Conservation (phyloP, 2,329 filamentous ascomycete species). For the Atkinsonella hypoxylon region DNA sequence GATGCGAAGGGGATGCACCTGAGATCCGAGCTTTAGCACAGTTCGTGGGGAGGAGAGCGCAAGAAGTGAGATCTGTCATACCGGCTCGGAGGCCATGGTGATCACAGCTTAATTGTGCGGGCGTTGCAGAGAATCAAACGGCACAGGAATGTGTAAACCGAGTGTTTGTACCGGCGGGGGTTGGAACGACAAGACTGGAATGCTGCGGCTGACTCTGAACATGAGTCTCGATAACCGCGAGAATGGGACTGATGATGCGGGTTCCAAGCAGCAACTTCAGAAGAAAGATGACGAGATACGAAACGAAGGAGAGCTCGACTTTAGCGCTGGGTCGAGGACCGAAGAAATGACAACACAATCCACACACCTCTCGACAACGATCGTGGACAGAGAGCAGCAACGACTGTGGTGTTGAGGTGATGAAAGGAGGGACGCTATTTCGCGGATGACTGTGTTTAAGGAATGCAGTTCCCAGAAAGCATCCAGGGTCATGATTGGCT, state of each 20-base stretch:
- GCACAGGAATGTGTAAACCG: slow-evolving; percentile 16
- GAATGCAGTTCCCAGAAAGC: slow-evolving; percentile 6
- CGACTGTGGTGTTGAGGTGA: not conserved
- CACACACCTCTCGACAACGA: not conserved
- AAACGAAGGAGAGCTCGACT: not conserved
- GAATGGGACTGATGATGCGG: not conserved
- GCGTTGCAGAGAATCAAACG: slow-evolving; percentile 11
- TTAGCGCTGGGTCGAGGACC: not conserved
- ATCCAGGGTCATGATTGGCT: slow-evolving; percentile 6
- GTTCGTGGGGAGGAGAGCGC: slow-evolving; percentile 1
- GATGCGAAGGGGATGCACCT: slow-evolving; percentile 72
- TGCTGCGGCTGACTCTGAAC: slow-evolving; percentile 11
- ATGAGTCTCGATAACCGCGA: not conserved
- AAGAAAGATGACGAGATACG: not conserved
- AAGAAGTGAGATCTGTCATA: slow-evolving; percentile 17
- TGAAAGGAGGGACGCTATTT: not conserved
- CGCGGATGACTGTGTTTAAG: slow-evolving; percentile 7
- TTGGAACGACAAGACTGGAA: slow-evolving; percentile 14
- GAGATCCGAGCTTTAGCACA: slow-evolving; percentile 8
- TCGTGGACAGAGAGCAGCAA: not conserved
- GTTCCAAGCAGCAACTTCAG: not conserved
- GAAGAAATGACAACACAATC: not conserved
- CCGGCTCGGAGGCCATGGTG: slow-evolving; percentile 27
- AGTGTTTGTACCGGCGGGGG: slow-evolving; percentile 6
- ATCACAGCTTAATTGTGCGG: slow-evolving; percentile 12